Conservation (phyloP, 2,329 filamentous ascomycete species). For the Fusarium transvaalense region DNA sequence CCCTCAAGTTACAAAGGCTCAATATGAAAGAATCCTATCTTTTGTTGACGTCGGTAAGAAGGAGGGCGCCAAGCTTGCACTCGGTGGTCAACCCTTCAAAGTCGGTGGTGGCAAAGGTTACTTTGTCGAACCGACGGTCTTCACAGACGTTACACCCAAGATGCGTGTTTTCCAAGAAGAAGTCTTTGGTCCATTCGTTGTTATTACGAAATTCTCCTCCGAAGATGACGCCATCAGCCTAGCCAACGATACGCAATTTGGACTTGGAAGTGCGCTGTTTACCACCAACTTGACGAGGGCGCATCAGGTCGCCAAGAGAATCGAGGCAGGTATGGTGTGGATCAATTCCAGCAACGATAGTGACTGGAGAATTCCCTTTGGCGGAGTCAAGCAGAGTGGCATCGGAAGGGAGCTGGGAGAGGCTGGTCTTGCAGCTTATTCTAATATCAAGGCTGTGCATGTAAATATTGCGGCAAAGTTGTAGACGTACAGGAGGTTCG, state of each 20-base stretch:
- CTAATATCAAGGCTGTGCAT: conserved; percentile 61
- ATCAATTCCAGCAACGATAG: conserved; percentile 63
- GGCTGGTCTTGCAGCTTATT: conserved; percentile 59
- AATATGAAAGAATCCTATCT: conserved; percentile 76
- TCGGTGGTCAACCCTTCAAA: conserved; percentile 65
- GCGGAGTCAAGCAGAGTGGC: conserved; percentile 63
- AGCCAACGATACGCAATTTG: conserved; percentile 69
- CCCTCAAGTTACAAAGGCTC: conserved; percentile 77
- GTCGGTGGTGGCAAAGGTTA: conserved; percentile 57
- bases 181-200: conserved; percentile 61
- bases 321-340: conserved; percentile 71
- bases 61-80: conserved; percentile 75
- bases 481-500: not conserved
- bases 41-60: conserved; percentile 78
- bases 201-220: conserved; percentile 57
- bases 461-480: conserved; percentile 55
- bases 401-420: conserved; percentile 61
- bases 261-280: conserved; percentile 72
- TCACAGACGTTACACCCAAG: conserved; percentile 56
- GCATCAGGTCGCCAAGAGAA: conserved; percentile 64
- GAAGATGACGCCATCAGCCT: conserved; percentile 58
- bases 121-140: conserved; percentile 62
- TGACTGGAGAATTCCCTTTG: conserved; percentile 60
- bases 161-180: conserved; percentile 63
- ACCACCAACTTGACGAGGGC: conserved; percentile 67